Conservation (phyloP, 345 rosid genomes). For the Psidium guajava region DNA sequence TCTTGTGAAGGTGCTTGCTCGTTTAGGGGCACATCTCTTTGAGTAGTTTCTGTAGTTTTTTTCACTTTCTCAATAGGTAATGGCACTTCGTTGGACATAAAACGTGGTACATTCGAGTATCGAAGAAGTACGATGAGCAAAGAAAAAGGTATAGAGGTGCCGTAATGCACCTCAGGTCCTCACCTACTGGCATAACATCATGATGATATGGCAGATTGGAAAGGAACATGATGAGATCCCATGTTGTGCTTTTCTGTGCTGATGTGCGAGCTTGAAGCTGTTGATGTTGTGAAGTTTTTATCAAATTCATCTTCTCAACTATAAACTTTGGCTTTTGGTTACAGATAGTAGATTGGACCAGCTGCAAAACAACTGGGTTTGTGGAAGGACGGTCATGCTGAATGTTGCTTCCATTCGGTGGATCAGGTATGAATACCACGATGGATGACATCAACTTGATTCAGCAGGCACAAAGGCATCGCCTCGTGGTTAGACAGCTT, state of each 20-base stretch:
- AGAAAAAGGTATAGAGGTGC: neutral
- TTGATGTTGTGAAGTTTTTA: neutral
- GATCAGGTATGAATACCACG: slow-evolving; percentile 77
- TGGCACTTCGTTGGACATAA: neutral
- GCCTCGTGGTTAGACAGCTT: slow-evolving; percentile 76
- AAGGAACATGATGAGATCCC: neutral
- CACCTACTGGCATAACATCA: neutral
- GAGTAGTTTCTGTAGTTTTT: neutral
- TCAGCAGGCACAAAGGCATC: slow-evolving; percentile 96
- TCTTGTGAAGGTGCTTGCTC: neutral
- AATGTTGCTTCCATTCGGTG: slow-evolving; percentile 79
- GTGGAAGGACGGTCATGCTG: slow-evolving; percentile 71
- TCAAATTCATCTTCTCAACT: neutral
- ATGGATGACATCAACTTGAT: slow-evolving; percentile 97
- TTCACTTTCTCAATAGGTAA: neutral
- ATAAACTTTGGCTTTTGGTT: neutral
- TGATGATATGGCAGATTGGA: neutral
- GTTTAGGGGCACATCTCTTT: neutral
- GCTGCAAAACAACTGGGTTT: neutral
- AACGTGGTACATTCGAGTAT: neutral
- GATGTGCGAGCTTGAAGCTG: neutral
- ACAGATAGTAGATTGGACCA: neutral
- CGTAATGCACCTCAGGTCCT: neutral
- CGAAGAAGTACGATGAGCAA: neutral
- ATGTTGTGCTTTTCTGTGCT: neutral